These are phyloP conservation scores for Pleurotus citrinopileatus DNA, from an alignment of 768 basidiomycete species.

Conservation along the genomic window DNA sequence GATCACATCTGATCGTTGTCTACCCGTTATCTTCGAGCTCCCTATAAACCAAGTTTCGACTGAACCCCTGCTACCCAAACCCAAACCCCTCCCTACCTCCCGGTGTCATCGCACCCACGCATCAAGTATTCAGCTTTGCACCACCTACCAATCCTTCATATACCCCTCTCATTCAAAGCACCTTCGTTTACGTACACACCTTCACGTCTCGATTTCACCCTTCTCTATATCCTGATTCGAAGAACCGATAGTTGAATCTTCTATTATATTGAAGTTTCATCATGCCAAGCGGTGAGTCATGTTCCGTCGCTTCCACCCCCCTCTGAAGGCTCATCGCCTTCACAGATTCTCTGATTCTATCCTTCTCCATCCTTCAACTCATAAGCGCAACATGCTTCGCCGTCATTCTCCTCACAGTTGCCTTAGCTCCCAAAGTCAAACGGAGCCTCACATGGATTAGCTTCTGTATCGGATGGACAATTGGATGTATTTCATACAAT, in stretches of 20 bases:
- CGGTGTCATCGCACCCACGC: neutral
- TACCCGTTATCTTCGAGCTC: neutral
- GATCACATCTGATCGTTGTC: neutral
- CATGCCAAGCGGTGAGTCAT: neutral
- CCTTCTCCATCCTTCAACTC: neutral
- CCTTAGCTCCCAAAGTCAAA: neutral
- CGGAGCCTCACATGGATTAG: neutral
- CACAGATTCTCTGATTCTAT: neutral
- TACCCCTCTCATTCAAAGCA: neutral
- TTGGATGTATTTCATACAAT: neutral
- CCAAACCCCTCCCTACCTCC: neutral
- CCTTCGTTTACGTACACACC: neutral
- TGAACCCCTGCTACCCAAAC: neutral
- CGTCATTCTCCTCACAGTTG: neutral
- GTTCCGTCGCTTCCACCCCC: neutral
- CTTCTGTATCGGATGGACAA: conserved; percentile 4
- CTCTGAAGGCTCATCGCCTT: neutral
- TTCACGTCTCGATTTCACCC: neutral
- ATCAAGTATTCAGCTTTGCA: neutral
- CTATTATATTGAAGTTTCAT: neutral
- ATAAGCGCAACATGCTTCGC: neutral
- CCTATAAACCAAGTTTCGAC: neutral
- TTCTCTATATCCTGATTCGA: neutral
- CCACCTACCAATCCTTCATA: neutral
- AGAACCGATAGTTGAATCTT: neutral